Percentiles rank a stretch among this genome's conserved stretches.
Conservation (phyloP, 495 filamentous ascomycete genomes). For the Niebla homalea region DNA sequence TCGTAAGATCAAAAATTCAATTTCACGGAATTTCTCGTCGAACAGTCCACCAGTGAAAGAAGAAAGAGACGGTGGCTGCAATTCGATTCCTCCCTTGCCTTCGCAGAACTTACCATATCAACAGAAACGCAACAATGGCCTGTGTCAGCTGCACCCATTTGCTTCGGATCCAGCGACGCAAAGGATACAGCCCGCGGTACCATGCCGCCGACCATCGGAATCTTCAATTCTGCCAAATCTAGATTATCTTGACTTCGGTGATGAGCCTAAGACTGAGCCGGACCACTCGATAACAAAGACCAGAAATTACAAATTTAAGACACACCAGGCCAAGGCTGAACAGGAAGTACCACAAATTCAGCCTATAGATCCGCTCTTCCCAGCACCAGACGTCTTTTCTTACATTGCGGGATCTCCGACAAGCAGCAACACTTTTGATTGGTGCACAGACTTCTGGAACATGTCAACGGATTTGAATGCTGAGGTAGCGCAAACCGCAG, state of each 20-base stretch:
- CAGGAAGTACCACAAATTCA: not conserved
- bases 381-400: slow-evolving; percentile 13
- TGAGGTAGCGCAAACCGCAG: slow-evolving; percentile 47
- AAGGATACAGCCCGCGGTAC: not conserved
- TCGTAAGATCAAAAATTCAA: slow-evolving; percentile 30
- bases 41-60: slow-evolving; percentile 6
- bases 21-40: slow-evolving; percentile 24
- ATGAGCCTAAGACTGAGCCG: slow-evolving; percentile 18
- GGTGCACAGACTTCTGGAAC: slow-evolving; percentile 33
- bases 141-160: slow-evolving; percentile 1
- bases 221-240: slow-evolving; percentile 28
- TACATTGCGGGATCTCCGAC: slow-evolving; percentile 20
- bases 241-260: slow-evolving; percentile 39
- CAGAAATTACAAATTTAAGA: not conserved
- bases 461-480: slow-evolving; percentile 22
- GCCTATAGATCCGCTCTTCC: slow-evolving; percentile 17
- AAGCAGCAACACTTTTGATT: slow-evolving; percentile 18
- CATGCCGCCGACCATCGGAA: not conserved
- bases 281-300: slow-evolving; percentile 7
- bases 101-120: slow-evolving; percentile 14
- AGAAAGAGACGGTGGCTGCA: slow-evolving; percentile 25
- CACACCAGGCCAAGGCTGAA: not conserved
- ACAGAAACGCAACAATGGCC: not conserved
- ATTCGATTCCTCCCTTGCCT: slow-evolving; percentile 6
- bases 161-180: not conserved